Evolutionary conservation across 148 eudicot species (phyloP).

Genomic region (Rhododendron mucronatum): DNA sequence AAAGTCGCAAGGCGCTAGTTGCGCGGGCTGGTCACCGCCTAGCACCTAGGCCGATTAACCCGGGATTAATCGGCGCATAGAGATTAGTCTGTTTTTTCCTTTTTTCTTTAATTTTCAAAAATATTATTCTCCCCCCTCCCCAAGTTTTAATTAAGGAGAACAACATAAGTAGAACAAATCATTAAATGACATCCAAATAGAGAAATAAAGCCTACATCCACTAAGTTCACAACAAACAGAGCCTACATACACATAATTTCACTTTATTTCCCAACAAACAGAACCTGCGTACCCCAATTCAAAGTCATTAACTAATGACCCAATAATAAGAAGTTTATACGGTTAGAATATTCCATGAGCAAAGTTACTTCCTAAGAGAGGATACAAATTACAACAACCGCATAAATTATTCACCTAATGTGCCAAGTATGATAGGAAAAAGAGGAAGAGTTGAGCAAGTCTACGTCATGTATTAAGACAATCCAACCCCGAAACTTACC

Average conservation of each 20-base stretch:
- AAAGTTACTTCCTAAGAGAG: neutral
- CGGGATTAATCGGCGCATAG: neutral
- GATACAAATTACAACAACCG: neutral
- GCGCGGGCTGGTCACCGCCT: neutral
- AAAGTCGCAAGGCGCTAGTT: neutral
- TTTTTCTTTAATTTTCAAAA: neutral
- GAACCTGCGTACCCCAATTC: neutral
- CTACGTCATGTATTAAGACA: neutral
- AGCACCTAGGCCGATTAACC: neutral
- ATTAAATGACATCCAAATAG: no score
- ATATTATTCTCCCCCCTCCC: neutral
- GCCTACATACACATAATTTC: neutral
- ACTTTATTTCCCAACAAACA: no score
- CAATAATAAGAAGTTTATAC: neutral
- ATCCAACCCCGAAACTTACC: constrained; percentile 30
- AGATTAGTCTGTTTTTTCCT: neutral
- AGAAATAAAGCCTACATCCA: neutral
- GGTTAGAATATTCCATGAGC: neutral
- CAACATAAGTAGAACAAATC: neutral
- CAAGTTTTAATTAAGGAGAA: neutral
- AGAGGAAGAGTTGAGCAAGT: neutral
- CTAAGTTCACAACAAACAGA: neutral
- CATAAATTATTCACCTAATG: neutral
- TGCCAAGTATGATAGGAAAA: neutral
- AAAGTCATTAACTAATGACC: neutral